phyloP scores from a whole-genome alignment of 352 stramenopile species.

The Blastocystis sp. region DNA sequence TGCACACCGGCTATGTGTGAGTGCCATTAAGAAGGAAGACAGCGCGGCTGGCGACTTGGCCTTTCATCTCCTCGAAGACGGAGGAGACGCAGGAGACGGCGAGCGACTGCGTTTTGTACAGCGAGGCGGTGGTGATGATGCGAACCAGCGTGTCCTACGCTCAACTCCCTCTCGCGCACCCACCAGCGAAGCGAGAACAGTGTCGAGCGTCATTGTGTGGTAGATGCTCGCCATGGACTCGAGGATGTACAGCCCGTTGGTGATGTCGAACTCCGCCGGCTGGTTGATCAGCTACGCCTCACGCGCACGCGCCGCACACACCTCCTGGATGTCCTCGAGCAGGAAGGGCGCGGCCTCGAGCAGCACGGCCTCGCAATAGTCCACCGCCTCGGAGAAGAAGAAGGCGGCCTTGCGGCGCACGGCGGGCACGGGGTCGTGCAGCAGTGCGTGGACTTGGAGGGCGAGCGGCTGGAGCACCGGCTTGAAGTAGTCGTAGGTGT shows the following conservation, averaged over 20 bases:
- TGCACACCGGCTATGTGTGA: background rate
- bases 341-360: conserved; percentile 36
- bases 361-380: conserved; percentile 34
- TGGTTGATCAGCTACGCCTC: conserved; percentile 8
- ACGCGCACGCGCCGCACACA: background rate
- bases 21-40: background rate
- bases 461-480: background rate
- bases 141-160: background rate
- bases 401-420: conserved; percentile 54
- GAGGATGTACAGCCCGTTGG: conserved; percentile 46
- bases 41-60: background rate
- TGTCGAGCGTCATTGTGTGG: background rate
- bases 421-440: conserved; percentile 32
- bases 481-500: conserved; percentile 48
- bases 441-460: background rate
- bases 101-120: conserved; percentile 10
- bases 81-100: conserved; percentile 16
- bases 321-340: conserved; percentile 5
- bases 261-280: conserved; percentile 26
- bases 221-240: conserved; percentile 16
- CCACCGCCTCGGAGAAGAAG: conserved; percentile 46
- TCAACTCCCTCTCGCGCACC: background rate
- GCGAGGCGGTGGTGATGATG: background rate
- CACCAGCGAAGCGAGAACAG: background rate
- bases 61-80: conserved; percentile 6